phyloP scores from a whole-genome alignment of 345 rosid species.

The Pseudoturritis turrita region DNA sequence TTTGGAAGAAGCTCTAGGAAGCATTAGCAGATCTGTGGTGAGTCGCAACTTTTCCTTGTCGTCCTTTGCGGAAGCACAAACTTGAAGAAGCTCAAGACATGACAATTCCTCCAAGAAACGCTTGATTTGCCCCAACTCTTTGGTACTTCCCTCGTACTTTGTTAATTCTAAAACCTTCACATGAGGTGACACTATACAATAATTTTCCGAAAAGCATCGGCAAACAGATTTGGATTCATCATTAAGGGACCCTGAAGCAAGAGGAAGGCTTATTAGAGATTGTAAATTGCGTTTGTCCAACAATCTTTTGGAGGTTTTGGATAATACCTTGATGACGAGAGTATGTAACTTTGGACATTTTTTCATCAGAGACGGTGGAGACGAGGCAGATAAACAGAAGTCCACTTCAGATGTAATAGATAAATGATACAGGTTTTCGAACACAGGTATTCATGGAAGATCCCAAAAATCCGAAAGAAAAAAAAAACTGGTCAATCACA shows the following conservation, averaged over 20 bases:
- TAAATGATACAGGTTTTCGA: no score
- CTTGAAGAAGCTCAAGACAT: constrained; percentile 1
- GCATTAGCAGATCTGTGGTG: background rate
- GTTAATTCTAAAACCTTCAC: background rate
- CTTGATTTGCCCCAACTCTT: background rate
- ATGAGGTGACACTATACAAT: background rate
- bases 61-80: background rate
- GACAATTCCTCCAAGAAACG: background rate
- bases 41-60: background rate
- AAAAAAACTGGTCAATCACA: no score
- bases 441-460: no score
- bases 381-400: no score
- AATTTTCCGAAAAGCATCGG: background rate
- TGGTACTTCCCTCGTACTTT: background rate
- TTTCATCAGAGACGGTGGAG: no score
- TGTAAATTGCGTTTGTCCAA: no score
- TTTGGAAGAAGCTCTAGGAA: constrained; percentile 6
- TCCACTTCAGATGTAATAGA: no score
- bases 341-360: no score
- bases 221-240: background rate
- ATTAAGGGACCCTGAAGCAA: background rate
- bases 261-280: no score
- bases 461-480: no score
- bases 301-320: no score
- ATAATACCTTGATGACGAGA: no score